These are phyloP conservation scores for Juglanconis juglandina DNA, from an alignment of 2,329 filamentous ascomycete genomes.

Conservation along the genomic window DNA sequence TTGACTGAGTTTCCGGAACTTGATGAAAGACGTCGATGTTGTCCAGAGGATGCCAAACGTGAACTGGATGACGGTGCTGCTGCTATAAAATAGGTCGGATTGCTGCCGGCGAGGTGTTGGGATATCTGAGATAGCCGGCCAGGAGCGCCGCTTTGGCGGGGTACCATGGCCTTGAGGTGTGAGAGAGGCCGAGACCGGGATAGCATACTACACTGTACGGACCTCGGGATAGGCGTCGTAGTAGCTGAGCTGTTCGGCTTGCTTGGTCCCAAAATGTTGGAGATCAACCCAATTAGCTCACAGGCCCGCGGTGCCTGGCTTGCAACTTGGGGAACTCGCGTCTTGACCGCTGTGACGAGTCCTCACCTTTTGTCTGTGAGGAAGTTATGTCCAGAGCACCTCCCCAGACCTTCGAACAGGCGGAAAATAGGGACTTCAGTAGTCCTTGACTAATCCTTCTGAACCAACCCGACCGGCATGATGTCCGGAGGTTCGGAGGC, in stretches of 20 bases:
- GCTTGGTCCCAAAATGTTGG: too few species aligned
- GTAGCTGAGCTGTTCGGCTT: too few species aligned
- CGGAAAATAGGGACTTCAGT: not conserved
- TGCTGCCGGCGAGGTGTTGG: constrained; percentile 30
- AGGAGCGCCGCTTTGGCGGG: constrained; percentile 26
- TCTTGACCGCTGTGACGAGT: too few species aligned
- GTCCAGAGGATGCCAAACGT: constrained; percentile 23
- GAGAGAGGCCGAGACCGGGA: constrained; percentile 17
- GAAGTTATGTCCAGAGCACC: too few species aligned
- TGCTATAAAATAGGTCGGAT: not conserved
- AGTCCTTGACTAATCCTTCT: not conserved
- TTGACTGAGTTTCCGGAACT: constrained; percentile 28
- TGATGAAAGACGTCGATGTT: constrained; percentile 27
- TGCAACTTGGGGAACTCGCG: too few species aligned
- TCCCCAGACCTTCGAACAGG: too few species aligned
- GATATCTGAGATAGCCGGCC: constrained; percentile 34
- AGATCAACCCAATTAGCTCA: too few species aligned
- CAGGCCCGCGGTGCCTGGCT: too few species aligned
- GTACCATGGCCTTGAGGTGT: constrained; percentile 19
- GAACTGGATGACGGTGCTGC: constrained; percentile 26
- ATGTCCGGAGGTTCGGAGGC: not conserved
- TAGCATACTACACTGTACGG: not conserved
- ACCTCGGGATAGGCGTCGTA: not conserved
- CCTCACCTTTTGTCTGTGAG: too few species aligned
- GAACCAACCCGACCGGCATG: not conserved